A percentile compares a stretch with the other conserved stretches of the same genome.
Conservation (phyloP, 73 alveolate species). For the Tetrahymena thermophila region DNA sequence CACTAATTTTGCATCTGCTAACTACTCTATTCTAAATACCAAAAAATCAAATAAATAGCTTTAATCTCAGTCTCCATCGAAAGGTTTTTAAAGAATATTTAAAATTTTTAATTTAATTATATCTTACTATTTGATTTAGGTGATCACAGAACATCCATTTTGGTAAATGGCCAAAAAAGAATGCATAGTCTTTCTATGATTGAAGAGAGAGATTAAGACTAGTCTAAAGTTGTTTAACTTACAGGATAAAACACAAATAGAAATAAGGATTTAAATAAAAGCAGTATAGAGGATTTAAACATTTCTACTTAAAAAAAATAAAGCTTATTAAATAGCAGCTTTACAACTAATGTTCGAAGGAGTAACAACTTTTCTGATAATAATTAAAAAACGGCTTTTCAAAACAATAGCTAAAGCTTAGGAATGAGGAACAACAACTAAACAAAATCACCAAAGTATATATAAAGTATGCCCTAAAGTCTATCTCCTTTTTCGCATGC, state of each 20-base stretch:
- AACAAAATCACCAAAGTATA: not conserved
- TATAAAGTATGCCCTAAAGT: not conserved
- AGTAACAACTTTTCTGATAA: not conserved
- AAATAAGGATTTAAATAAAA: not conserved
- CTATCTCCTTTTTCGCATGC: not conserved
- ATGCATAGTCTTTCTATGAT: not conserved
- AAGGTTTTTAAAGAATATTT: not conserved
- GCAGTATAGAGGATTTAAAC: not conserved
- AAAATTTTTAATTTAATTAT: not conserved
- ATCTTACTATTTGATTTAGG: not conserved
- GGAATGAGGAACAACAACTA: not conserved
- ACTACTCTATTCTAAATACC: not conserved
- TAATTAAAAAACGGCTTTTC: not conserved
- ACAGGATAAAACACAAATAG: not conserved
- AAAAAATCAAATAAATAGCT: not conserved
- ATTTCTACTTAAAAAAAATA: not conserved
- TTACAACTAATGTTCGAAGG: not conserved
- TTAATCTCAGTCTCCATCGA: not conserved
- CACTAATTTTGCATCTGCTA: not conserved
- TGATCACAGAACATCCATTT: not conserved
- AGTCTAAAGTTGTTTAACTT: not conserved
- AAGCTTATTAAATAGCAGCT: not conserved
- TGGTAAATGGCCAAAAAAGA: not conserved
- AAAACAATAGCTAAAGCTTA: not conserved
- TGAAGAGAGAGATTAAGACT: not conserved